phyloP scores from a whole-genome alignment of 1,284 basidiomycete species.

The Cystobasidiaceae sp. region DNA sequence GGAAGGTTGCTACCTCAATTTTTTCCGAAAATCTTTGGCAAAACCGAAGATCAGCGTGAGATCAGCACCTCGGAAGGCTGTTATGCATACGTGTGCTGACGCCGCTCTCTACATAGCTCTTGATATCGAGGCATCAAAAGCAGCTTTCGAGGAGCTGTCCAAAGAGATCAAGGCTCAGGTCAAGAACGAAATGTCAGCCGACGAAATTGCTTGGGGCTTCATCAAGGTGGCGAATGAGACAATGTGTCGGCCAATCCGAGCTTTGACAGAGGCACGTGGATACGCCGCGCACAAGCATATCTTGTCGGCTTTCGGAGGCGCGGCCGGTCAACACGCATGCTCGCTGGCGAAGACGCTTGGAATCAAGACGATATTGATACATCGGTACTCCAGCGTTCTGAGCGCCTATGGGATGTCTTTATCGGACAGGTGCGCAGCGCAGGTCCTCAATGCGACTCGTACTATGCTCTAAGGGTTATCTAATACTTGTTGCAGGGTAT shows the following conservation, averaged over 20 bases:
- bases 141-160: conserved; percentile 62
- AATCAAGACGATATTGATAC: conserved; percentile 77
- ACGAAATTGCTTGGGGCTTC: conserved; percentile 82
- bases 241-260: conserved; percentile 37
- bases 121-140: conserved; percentile 62
- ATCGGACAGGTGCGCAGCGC: conserved; percentile 58
- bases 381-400: conserved; percentile 77
- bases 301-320: conserved; percentile 35
- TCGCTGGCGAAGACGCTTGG: conserved; percentile 74
- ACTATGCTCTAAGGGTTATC: background rate
- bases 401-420: conserved; percentile 85
- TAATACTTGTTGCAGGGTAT: conserved; percentile 25
- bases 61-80: background rate
- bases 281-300: conserved; percentile 34
- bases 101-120: conserved; percentile 48
- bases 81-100: background rate
- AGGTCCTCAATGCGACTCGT: background rate
- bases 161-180: conserved; percentile 57
- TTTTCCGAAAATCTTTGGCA: conserved; percentile 64
- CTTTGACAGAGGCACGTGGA: conserved; percentile 39
- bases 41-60: conserved; percentile 65
- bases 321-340: conserved; percentile 83
- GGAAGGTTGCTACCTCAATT: conserved; percentile 75
- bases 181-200: conserved; percentile 56
- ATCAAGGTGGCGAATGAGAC: conserved; percentile 32